Evolutionary conservation across 352 stramenopile species (phyloP).

Genomic region (Pythium biforme): DNA sequence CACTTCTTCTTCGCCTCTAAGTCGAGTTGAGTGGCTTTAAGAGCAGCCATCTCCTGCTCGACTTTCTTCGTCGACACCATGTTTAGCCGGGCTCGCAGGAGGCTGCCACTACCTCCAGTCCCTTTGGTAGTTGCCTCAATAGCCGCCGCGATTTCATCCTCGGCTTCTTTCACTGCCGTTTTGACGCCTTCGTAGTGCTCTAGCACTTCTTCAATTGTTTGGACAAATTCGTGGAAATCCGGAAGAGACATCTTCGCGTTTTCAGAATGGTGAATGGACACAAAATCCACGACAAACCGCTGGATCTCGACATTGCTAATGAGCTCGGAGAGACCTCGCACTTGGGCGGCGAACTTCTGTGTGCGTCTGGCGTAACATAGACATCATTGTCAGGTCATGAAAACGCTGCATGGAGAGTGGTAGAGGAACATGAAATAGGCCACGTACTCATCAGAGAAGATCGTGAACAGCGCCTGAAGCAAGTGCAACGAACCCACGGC

Average conservation of each 20-base stretch:
- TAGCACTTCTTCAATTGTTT: constrained; percentile 56
- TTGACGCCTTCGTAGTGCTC: constrained; percentile 47
- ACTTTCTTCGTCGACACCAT: constrained; percentile 61
- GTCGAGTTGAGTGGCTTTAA: constrained; percentile 42
- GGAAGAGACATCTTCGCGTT: constrained; percentile 29
- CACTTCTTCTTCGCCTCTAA: constrained; percentile 28
- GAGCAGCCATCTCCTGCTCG: constrained; percentile 42
- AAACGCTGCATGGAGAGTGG: too few species aligned
- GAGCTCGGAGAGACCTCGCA: constrained; percentile 47
- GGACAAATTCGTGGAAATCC: constrained; percentile 56
- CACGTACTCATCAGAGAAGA: constrained; percentile 62
- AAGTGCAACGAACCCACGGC: constrained; percentile 45
- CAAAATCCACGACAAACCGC: constrained; percentile 60
- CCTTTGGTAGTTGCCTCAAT: constrained; percentile 27
- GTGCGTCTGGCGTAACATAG: constrained; percentile 26
- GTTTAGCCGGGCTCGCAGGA: constrained; percentile 38
- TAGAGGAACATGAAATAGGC: too few species aligned
- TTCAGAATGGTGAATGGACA: constrained; percentile 26
- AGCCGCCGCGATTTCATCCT: constrained; percentile 52
- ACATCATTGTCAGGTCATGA: too few species aligned
- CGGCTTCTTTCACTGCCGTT: constrained; percentile 47
- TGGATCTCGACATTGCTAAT: constrained; percentile 45
- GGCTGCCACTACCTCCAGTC: constrained; percentile 25
- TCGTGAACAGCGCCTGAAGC: constrained; percentile 51
- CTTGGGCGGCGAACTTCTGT: constrained; percentile 42